A percentile compares a stretch with the other conserved stretches of the same genome.
These are phyloP conservation scores for Kazachstania sp. DNA, from an alignment of 1,139 yeast species.

Conservation along the genomic window DNA sequence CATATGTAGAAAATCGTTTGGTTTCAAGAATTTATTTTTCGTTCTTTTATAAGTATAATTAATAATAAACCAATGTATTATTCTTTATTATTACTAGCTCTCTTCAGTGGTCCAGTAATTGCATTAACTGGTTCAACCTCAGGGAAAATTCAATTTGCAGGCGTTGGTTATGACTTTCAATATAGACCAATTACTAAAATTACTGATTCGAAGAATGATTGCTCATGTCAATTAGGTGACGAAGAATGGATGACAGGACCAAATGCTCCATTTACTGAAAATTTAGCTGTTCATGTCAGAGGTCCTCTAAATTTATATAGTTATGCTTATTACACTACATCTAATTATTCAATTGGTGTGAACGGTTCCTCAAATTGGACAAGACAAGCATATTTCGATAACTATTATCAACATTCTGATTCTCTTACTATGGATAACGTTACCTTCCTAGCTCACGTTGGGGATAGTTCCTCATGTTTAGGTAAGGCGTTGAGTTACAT, in stretches of 20 bases:
- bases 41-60: too few species aligned
- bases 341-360: slow-evolving; percentile 25
- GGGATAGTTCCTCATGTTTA: slow-evolving; percentile 44
- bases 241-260: slow-evolving; percentile 36
- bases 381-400: slow-evolving; percentile 34
- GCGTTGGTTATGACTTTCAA: slow-evolving; percentile 56
- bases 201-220: slow-evolving; percentile 39
- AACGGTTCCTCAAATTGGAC: slow-evolving; percentile 33
- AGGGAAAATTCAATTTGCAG: slow-evolving; percentile 40
- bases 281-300: slow-evolving; percentile 63
- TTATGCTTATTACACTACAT: slow-evolving; percentile 51
- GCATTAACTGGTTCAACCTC: neutral
- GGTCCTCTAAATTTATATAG: slow-evolving; percentile 57
- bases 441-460: slow-evolving; percentile 49
- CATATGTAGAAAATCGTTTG: too few species aligned
- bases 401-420: slow-evolving; percentile 8
- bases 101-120: neutral
- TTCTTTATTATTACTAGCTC: neutral
- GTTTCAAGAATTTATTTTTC: too few species aligned
- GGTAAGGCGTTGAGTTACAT: slow-evolving; percentile 55
- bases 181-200: slow-evolving; percentile 48
- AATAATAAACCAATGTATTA: neutral
- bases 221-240: slow-evolving; percentile 40
- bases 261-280: slow-evolving; percentile 60
- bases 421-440: slow-evolving; percentile 40